Evolutionary conservation across 768 basidiomycete genomes (phyloP).

Genomic region (Kockovaella imperatae): DNA sequence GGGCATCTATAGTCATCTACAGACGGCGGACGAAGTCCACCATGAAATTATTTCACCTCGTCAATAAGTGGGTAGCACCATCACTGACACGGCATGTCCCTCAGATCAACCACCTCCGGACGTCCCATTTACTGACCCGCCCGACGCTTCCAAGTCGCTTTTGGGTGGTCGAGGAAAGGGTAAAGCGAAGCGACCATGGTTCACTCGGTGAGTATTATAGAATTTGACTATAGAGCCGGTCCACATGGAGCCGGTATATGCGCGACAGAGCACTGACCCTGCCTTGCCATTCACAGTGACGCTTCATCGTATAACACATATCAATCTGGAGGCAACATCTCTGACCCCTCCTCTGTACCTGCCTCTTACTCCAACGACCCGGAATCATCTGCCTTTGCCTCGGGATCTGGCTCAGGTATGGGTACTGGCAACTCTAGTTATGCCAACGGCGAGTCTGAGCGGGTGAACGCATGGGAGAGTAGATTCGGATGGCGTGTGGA

Average conservation of each 20-base stretch:
- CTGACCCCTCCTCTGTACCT: constrained; percentile 33
- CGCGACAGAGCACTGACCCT: neutral
- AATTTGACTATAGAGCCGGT: neutral
- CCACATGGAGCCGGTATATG: neutral
- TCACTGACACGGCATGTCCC: constrained; percentile 12
- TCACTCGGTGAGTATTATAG: constrained; percentile 46
- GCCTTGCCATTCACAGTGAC: constrained; percentile 18
- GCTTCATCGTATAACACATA: constrained; percentile 51
- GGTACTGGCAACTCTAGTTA: constrained; percentile 10
- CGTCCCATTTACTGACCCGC: constrained; percentile 37
- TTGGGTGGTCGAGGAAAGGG: constrained; percentile 28
- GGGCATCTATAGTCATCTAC: neutral
- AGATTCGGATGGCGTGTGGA: constrained; percentile 61
- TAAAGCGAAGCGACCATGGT: constrained; percentile 51
- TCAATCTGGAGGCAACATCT: constrained; percentile 58
- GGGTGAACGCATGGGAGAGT: constrained; percentile 63
- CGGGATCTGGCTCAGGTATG: neutral
- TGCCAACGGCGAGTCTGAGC: constrained; percentile 44
- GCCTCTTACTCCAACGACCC: constrained; percentile 39
- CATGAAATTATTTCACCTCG: too few species aligned
- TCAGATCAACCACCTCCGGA: constrained; percentile 44
- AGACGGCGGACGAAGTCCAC: too few species aligned
- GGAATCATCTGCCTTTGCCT: constrained; percentile 49
- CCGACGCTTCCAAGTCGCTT: constrained; percentile 23
- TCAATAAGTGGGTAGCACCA: neutral